A percentile compares a stretch with the other conserved stretches of the same genome.
Evolutionary conservation across 2,329 filamentous ascomycete genomes (phyloP).

Genomic region (Calonectria multiphialidica): DNA sequence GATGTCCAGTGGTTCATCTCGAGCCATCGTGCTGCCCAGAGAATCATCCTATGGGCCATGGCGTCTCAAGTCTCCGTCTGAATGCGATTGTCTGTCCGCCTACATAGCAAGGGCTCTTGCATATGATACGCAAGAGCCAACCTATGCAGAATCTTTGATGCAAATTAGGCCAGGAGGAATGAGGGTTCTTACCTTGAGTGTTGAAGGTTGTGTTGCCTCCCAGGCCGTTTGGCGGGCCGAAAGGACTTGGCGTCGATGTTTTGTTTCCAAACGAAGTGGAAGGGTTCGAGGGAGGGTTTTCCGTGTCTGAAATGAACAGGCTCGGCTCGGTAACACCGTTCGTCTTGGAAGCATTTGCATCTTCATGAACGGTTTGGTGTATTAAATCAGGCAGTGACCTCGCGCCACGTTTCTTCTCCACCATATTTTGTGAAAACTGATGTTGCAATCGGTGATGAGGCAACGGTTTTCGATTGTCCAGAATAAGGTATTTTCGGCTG

Average conservation of each 20-base stretch:
- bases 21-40: conserved; percentile 37
- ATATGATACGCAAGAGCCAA: conserved; percentile 25
- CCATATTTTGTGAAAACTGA: conserved; percentile 66
- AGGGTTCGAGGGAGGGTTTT: conserved; percentile 14
- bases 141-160: conserved; percentile 39
- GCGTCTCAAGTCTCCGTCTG: conserved; percentile 43
- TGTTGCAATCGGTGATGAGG: conserved; percentile 66
- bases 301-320: conserved; percentile 44
- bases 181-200: conserved; percentile 40
- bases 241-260: neutral
- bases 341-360: conserved; percentile 32
- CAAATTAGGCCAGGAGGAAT: conserved; percentile 34
- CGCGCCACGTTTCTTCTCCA: conserved; percentile 70
- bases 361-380: conserved; percentile 65
- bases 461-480: conserved; percentile 58
- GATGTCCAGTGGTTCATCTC: conserved; percentile 45
- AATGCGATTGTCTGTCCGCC: conserved; percentile 39
- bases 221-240: conserved; percentile 10
- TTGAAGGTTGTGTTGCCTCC: conserved; percentile 25
- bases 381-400: conserved; percentile 67
- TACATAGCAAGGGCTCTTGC: conserved; percentile 30
- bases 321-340: conserved; percentile 42
- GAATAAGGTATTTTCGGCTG: conserved; percentile 55
- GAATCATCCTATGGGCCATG: conserved; percentile 31
- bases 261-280: conserved; percentile 28